Base-by-base conservation (phyloP, 179 eudicot genomes). In the Pouteria campechiana region DNA sequence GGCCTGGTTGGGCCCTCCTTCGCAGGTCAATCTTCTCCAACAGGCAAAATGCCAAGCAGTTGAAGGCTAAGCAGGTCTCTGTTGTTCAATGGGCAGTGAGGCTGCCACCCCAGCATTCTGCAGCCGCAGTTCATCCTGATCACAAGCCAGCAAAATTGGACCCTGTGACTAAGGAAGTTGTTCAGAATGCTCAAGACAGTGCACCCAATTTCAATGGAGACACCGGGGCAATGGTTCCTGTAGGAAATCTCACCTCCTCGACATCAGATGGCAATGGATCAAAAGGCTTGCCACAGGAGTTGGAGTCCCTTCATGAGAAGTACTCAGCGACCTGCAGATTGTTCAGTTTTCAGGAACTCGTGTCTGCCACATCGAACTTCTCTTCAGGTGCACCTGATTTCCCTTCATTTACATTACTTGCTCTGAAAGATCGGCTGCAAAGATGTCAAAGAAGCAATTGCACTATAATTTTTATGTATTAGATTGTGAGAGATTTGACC, bases 321-420 rank as follows among this genome's bases (percentile, higher is more conserved):
- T 71, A 58, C 48, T 71, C 73, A n/a, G 54, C 77, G 21, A 67
- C 61, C 41, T 71, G 70, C 50, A 62, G 73, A 54, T 52, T 71
- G 57, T 71, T 66, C 39, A 43, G 69, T 8, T 58, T 57, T 50
- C 53, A 53, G 39, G 77, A 71, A 34, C 77, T 71, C 27, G 10
- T 36, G 28, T 54, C 77, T 24, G 73, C 67, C 13, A 71, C 77
- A 32, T 71, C 69, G 20, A 44, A 55, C 43, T 71, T 67, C 33
- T 18, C 32, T 23, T 57, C 63, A 22, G 77, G 77, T 71, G n/a
- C n/a, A n/a, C n/a, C n/a, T n/a, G n/a, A n/a, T n/a, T n/a, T n/a
- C n/a, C n/a, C n/a, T n/a, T n/a, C n/a, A n/a, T n/a, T n/a, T n/a
- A n/a, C n/a, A n/a, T n/a, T n/a, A n/a, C n/a, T n/a, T n/a, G n/a